phyloP scores from a whole-genome alignment of 192 early-diverging fungal genomes.

The Backusella parvicylindrica region DNA sequence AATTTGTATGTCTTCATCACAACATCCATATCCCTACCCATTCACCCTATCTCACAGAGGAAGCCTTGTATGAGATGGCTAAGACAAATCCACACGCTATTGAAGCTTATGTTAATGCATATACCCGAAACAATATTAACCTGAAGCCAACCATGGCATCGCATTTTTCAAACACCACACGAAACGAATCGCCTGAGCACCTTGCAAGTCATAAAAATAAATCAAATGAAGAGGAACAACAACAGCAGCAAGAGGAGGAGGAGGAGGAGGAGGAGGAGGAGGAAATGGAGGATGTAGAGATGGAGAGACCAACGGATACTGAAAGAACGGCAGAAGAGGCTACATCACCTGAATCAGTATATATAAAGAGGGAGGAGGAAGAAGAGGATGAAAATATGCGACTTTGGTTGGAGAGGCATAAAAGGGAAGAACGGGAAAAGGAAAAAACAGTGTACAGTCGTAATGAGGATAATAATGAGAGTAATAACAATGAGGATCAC shows the following conservation, averaged over 20 bases:
- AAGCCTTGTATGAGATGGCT: slow-evolving; percentile 25
- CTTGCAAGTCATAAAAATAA: neutral
- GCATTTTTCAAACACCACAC: slow-evolving; percentile 8
- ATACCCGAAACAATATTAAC: slow-evolving; percentile 22
- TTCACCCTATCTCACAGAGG: slow-evolving; percentile 27
- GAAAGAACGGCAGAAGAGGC: neutral
- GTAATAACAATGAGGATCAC: neutral
- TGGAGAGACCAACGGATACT: neutral
- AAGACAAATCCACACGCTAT: slow-evolving; percentile 29
- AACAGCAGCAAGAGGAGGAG: neutral
- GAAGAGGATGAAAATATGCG: neutral
- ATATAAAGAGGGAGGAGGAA: neutral
- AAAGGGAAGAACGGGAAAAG: neutral
- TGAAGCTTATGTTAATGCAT: slow-evolving; percentile 32
- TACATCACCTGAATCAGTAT: neutral
- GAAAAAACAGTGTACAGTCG: neutral
- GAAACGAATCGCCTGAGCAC: neutral
- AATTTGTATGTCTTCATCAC: slow-evolving; percentile 34
- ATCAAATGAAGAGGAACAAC: neutral
- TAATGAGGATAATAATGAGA: neutral
- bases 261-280: neutral
- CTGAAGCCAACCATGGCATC: slow-evolving; percentile 24
- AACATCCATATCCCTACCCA: slow-evolving; percentile 32
- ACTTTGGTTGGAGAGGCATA: neutral
- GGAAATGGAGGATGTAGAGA: neutral